phyloP scores from a whole-genome alignment of 1,284 basidiomycete genomes.

The Apiotrichum laibachii region DNA sequence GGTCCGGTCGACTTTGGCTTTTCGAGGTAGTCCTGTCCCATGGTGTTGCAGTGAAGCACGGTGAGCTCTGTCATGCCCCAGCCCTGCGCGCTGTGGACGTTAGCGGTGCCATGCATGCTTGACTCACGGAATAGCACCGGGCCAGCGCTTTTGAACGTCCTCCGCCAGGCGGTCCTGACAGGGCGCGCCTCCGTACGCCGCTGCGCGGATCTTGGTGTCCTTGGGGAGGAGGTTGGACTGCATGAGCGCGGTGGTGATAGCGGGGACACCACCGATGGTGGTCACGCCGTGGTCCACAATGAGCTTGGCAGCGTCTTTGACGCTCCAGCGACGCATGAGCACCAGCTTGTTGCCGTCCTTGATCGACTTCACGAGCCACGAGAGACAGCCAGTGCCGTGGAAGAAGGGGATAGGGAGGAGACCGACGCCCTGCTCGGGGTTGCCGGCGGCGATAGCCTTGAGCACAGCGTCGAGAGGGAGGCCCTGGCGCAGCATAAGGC shows the following conservation, averaged over 20 bases:
- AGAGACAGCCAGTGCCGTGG: conserved; percentile 47
- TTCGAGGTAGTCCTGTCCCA: conserved; percentile 34
- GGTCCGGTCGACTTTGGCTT: conserved; percentile 23
- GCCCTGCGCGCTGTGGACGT: conserved; percentile 31
- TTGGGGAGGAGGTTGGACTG: conserved; percentile 13
- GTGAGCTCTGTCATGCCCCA: conserved; percentile 46
- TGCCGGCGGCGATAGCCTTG: conserved; percentile 4
- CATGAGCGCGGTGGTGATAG: conserved; percentile 34
- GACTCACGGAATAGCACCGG: conserved; percentile 22
- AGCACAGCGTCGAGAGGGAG: conserved; percentile 26
- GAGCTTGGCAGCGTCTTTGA: conserved; percentile 31
- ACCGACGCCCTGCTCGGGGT: conserved; percentile 26
- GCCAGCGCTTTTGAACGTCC: conserved; percentile 35
- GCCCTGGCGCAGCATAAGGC: conserved; percentile 35
- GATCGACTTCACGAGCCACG: conserved; percentile 40
- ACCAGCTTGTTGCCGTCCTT: conserved; percentile 38
- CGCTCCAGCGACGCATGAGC: conserved; percentile 38
- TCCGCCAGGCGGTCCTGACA: conserved; percentile 33
- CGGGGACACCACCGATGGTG: conserved; percentile 45
- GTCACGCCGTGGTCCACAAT: conserved; percentile 35
- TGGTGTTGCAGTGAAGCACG: conserved; percentile 35
- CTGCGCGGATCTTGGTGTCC: conserved; percentile 28
- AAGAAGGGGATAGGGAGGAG: conserved; percentile 44
- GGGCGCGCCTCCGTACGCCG: conserved; percentile 47
- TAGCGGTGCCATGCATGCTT: conserved; percentile 25